These are phyloP conservation scores for Aspergillus versicolor DNA, from an alignment of 2,329 filamentous ascomycete species.

Conservation along the genomic window DNA sequence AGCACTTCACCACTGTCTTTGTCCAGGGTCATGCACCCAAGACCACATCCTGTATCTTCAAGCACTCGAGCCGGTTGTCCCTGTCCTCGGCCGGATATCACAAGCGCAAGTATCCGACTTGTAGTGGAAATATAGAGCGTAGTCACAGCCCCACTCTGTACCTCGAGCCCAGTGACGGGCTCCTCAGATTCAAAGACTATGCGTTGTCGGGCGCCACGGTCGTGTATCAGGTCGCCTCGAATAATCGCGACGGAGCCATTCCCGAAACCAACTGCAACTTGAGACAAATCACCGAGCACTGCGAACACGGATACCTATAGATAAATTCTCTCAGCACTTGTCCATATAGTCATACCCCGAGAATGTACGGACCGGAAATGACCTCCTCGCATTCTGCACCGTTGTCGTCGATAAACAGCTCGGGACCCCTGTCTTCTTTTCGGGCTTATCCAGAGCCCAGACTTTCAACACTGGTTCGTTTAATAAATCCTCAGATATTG, in stretches of 20 bases:
- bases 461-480: slow-evolving; percentile 89
- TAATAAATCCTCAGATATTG: slow-evolving; percentile 76
- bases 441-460: slow-evolving; percentile 92
- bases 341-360: not conserved
- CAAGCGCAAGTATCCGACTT: slow-evolving; percentile 78
- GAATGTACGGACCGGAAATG: slow-evolving; percentile 70
- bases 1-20: slow-evolving; percentile 77
- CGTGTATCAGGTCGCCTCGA: slow-evolving; percentile 89
- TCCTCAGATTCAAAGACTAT: slow-evolving; percentile 97
- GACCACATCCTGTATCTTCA: slow-evolving; percentile 83
- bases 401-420: slow-evolving; percentile 82
- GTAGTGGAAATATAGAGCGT: slow-evolving; percentile 93
- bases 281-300: slow-evolving; percentile 81
- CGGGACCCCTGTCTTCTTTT: slow-evolving; percentile 89
- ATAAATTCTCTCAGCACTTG: not conserved
- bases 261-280: slow-evolving; percentile 91
- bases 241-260: slow-evolving; percentile 94
- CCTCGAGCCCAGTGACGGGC: slow-evolving; percentile 87
- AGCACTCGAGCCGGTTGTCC: slow-evolving; percentile 83
- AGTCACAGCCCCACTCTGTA: slow-evolving; percentile 63
- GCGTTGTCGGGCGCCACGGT: slow-evolving; percentile 88
- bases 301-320: slow-evolving; percentile 74
- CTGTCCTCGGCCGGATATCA: slow-evolving; percentile 84
- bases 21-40: slow-evolving; percentile 94
- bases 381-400: slow-evolving; percentile 86